phyloP scores from a whole-genome alignment of 1,284 basidiomycete genomes.

The Pseudozyma sp. region DNA sequence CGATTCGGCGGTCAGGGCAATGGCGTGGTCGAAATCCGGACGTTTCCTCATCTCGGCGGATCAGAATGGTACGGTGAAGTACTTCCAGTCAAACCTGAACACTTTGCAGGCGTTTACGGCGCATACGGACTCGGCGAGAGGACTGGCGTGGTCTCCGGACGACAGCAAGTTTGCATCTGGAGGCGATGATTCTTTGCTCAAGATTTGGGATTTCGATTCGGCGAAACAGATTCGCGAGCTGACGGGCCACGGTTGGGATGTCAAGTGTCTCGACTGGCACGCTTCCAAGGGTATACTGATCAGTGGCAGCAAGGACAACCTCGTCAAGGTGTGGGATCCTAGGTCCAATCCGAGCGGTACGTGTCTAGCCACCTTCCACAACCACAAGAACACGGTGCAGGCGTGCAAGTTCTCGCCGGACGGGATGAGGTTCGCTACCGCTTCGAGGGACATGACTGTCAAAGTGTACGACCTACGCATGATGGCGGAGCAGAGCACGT shows the following conservation, averaged over 20 bases:
- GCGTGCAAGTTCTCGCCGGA: conserved; percentile 86
- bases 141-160: conserved; percentile 89
- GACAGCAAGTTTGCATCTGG: conserved; percentile 91
- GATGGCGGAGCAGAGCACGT: conserved; percentile 90
- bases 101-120: conserved; percentile 93
- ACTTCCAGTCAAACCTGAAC: conserved; percentile 99
- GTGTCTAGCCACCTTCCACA: conserved; percentile 73
- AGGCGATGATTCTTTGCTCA: conserved; percentile 91
- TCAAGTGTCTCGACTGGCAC: conserved; percentile 98
- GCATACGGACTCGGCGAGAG: conserved; percentile 80
- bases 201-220: conserved; percentile 95
- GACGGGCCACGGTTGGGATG: conserved; percentile 97
- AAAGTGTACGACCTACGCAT: conserved; percentile 98
- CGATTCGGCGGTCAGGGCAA: conserved; percentile 89
- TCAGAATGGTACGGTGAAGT: conserved; percentile 94
- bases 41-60: conserved; percentile 91
- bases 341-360: conserved; percentile 55
- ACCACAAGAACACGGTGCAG: conserved; percentile 97
- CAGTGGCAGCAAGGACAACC: conserved; percentile 95
- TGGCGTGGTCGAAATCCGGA: conserved; percentile 90
- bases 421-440: conserved; percentile 91
- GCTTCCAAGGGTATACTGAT: conserved; percentile 93
- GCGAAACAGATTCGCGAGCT: conserved; percentile 75
- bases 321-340: conserved; percentile 99
- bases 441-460: conserved; percentile 90